These are phyloP conservation scores for Pestalotiopsis sp. DNA, from an alignment of 2,329 filamentous ascomycete species.

Conservation along the genomic window DNA sequence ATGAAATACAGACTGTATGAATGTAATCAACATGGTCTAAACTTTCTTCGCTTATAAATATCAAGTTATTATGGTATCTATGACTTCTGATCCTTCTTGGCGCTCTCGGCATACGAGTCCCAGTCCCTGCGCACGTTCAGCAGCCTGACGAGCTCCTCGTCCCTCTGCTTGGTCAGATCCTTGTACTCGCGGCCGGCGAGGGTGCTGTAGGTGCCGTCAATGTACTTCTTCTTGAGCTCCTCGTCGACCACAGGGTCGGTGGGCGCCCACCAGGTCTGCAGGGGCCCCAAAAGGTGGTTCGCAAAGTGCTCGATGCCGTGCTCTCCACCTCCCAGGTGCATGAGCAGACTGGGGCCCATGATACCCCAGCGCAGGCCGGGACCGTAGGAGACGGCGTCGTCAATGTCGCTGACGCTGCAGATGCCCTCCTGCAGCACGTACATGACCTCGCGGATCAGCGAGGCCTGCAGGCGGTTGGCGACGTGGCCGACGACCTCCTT, in stretches of 20 bases:
- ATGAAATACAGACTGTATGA: too few relatives aligned
- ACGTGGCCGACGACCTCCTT: conserved; percentile 45
- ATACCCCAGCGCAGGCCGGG: conserved; percentile 23
- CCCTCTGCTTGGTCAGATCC: conserved; percentile 20
- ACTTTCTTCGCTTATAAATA: neutral
- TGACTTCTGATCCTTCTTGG: conserved; percentile 4
- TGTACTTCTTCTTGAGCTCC: conserved; percentile 20
- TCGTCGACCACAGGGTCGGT: conserved; percentile 23
- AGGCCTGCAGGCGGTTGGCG: conserved; percentile 47
- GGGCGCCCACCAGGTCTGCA: conserved; percentile 24
- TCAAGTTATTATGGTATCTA: neutral
- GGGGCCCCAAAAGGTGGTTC: conserved; percentile 21
- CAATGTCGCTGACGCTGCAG: conserved; percentile 18
- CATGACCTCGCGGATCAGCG: conserved; percentile 38
- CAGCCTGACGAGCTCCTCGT: conserved; percentile 22
- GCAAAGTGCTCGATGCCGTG: conserved; percentile 21
- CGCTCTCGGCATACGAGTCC: conserved; percentile 16
- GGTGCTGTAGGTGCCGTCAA: conserved; percentile 18
- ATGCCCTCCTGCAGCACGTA: conserved; percentile 24
- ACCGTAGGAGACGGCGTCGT: conserved; percentile 20
- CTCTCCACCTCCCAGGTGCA: conserved; percentile 22
- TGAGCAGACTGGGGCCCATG: conserved; percentile 22
- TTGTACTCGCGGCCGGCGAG: conserved; percentile 16
- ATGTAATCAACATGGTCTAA: too few relatives aligned
- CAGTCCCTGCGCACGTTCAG: conserved; percentile 20